Evolutionary conservation across 371 early-diverging fungal genomes (phyloP).

Genomic region (Mucor lusitanicus): DNA sequence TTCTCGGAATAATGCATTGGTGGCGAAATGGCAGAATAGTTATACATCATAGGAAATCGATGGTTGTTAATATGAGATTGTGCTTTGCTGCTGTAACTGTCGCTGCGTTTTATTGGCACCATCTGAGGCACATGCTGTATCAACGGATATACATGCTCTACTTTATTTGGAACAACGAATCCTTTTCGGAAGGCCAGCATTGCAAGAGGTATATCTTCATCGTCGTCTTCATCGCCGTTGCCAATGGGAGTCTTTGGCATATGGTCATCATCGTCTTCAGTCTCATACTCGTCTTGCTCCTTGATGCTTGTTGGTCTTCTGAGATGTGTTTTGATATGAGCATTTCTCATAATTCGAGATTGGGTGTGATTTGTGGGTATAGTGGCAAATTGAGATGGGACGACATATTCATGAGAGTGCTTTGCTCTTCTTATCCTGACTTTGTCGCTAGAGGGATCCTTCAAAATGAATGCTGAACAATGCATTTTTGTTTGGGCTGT

Average conservation of each 20-base stretch:
- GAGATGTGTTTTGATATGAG: neutral
- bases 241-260: neutral
- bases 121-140: neutral
- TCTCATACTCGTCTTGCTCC: neutral
- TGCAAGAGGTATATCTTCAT: slow-evolving; percentile 11
- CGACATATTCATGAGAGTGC: neutral
- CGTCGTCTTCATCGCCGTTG: slow-evolving; percentile 4
- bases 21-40: neutral
- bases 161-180: neutral
- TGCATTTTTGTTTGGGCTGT: neutral
- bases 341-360: neutral
- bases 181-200: slow-evolving; percentile 1
- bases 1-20: neutral
- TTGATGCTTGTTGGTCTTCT: neutral
- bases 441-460: neutral
- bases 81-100: neutral
- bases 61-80: neutral
- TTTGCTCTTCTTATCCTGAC: neutral
- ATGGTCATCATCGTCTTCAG: neutral
- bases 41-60: neutral
- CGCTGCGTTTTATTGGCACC: neutral
- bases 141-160: neutral
- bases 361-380: neutral
- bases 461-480: neutral
- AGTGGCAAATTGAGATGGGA: neutral